Evolutionary conservation across 2,329 filamentous ascomycete genomes (phyloP), one percentile per base, ranked within the genome.

Genomic region (Rhynchosporium graminicola): DNA sequence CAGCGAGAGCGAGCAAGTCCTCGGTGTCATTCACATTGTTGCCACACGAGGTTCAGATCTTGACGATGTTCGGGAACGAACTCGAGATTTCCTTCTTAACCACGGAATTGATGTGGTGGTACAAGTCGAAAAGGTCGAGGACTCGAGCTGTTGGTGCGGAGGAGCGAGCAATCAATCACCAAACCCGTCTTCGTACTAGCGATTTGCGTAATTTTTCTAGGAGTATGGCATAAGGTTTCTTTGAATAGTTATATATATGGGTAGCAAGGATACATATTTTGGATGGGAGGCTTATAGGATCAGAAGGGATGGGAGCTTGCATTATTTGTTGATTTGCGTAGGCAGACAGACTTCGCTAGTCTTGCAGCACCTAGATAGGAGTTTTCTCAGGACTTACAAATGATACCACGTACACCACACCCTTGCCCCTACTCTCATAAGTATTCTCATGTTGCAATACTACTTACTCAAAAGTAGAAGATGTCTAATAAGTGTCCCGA

Each of bases 11-110:
- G 79, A 81, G 62, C 84, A 80, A 65, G 82, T 97, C 2, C 78
- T 93, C 12, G 94, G 94, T 2, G 88, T 95, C 0, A 93, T 97
- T 64, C 94, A 97, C 73, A 84, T 97, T 45, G 86, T 92, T 63
- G 91, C 91, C 0, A 85, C 87, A 0, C 83, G 85, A 29, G 85
- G 83, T 2, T 86, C 88, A 2, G 87, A 93, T 69, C 74, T 93
- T 60, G 91, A 96, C 70, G 93, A 97, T 65, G 91, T 97, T 5
- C 82, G 91, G 57, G 85, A 91, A 63, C 82, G 92, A n/a, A 89
- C 93, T 0, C 80, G 83, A 50, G 82, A 85, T 48, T 95, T 92
- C 68, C 79, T 97, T 28, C 77, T 82, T 7, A 84, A 84, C 57
- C 84, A 89, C 67, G 85, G 87, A 47, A 89, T 97, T 77, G 88